Percentiles rank a stretch among this genome's conserved stretches.
phyloP scores from a whole-genome alignment of 768 basidiomycete species.

The Peribolospora kevripleyi region DNA sequence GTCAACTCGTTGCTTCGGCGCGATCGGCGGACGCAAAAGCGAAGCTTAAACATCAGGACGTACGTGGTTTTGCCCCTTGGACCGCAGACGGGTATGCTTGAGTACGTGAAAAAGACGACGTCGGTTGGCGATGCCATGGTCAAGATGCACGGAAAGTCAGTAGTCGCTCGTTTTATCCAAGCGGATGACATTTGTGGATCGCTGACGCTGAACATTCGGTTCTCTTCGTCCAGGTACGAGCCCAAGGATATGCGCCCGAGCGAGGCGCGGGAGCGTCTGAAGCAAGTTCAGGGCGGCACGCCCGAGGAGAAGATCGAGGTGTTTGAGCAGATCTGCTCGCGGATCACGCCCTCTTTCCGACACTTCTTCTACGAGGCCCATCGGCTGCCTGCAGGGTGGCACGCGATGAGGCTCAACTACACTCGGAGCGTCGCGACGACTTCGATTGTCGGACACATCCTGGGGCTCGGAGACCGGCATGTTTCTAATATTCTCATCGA shows the following conservation, averaged over 20 bases:
- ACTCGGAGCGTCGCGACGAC: constrained; percentile 77
- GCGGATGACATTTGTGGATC: neutral
- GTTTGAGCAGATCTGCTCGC: constrained; percentile 24
- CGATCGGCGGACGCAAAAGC: constrained; percentile 51
- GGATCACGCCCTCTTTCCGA: constrained; percentile 64
- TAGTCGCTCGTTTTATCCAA: neutral
- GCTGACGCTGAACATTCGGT: neutral
- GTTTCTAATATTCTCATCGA: constrained; percentile 79
- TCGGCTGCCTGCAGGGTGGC: constrained; percentile 75
- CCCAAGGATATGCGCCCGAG: constrained; percentile 28
- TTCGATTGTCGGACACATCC: constrained; percentile 74
- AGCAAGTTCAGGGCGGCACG: constrained; percentile 13
- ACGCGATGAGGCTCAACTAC: constrained; percentile 67
- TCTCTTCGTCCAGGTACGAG: constrained; percentile 32
- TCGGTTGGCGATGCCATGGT: constrained; percentile 40
- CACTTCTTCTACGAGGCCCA: constrained; percentile 82
- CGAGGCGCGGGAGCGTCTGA: constrained; percentile 19
- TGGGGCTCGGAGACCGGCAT: constrained; percentile 85
- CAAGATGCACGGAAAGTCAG: constrained; percentile 38
- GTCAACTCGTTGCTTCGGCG: constrained; percentile 50
- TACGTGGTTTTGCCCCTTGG: constrained; percentile 79
- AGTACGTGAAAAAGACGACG: constrained; percentile 62
- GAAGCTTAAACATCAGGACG: constrained; percentile 47
- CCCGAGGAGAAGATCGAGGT: constrained; percentile 5
- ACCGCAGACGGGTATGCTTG: constrained; percentile 54